Percentiles rank a stretch among this genome's conserved stretches.
Evolutionary conservation across 441 rosid genomes (phyloP).

Genomic region (Erodium texanum): DNA sequence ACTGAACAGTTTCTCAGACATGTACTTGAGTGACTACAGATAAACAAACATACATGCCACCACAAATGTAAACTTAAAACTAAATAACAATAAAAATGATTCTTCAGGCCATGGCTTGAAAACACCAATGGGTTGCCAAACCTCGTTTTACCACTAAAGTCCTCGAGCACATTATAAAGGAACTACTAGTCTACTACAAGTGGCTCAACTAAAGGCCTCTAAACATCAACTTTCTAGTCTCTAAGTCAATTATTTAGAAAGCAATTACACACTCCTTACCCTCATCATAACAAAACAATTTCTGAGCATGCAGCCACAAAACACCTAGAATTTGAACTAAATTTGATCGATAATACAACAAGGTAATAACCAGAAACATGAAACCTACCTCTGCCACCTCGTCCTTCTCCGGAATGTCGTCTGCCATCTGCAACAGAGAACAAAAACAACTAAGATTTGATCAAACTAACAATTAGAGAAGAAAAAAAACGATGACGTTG

Average conservation of each 20-base stretch:
- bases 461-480: neutral
- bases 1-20: neutral
- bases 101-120: neutral
- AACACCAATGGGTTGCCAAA: neutral
- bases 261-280: neutral
- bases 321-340: neutral
- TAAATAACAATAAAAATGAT: neutral
- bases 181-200: too few relatives aligned
- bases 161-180: neutral
- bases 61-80: neutral
- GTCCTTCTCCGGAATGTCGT: slow-evolving; percentile 34
- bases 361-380: neutral
- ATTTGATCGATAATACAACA: neutral
- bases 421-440: slow-evolving; percentile 35
- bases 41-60: too few relatives aligned
- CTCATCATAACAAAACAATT: neutral
- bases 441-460: neutral
- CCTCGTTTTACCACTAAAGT: neutral
- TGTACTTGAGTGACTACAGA: too few relatives aligned
- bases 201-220: neutral
- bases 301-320: neutral
- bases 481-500: too few relatives aligned
- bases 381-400: slow-evolving; percentile 50
- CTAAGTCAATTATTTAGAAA: neutral
- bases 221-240: neutral